Conservation (phyloP, 2,329 filamentous ascomycete species). For the Exophiala aquamarina region DNA sequence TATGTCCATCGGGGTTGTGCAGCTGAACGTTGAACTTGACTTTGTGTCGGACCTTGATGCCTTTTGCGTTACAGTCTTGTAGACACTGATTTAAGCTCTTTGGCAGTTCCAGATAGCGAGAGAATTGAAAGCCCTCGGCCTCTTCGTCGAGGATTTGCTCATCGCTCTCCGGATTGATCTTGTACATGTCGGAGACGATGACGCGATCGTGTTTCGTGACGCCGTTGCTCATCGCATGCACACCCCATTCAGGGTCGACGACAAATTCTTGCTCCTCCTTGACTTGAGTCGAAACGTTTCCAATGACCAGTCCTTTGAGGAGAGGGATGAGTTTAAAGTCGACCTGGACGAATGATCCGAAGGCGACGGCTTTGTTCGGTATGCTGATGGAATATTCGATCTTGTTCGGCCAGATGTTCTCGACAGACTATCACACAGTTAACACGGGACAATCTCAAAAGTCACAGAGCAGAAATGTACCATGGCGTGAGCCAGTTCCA, state of each 20-base stretch:
- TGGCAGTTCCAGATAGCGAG: slow-evolving; percentile 66
- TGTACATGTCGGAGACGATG: slow-evolving; percentile 66
- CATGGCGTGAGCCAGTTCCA: slow-evolving; percentile 84
- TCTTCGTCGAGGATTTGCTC: slow-evolving; percentile 55
- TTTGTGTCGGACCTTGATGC: slow-evolving; percentile 91
- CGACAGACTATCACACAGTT: slow-evolving; percentile 62
- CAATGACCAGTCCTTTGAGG: slow-evolving; percentile 82
- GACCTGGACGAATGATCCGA: slow-evolving; percentile 80
- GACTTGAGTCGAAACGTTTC: slow-evolving; percentile 77
- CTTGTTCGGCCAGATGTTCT: slow-evolving; percentile 98
- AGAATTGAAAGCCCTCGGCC: slow-evolving; percentile 61
- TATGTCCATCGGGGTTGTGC: slow-evolving; percentile 90
- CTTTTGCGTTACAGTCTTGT: slow-evolving; percentile 84
- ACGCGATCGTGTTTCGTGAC: slow-evolving; percentile 60
- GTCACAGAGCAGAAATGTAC: slow-evolving; percentile 40
- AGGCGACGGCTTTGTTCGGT: slow-evolving; percentile 90
- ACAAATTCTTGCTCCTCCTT: slow-evolving; percentile 74
- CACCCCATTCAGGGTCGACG: slow-evolving; percentile 47
- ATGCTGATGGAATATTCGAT: slow-evolving; percentile 92
- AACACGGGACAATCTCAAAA: background rate
- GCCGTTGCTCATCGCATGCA: slow-evolving; percentile 30
- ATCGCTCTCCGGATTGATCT: slow-evolving; percentile 66
- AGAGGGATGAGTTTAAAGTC: slow-evolving; percentile 86
- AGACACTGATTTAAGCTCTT: slow-evolving; percentile 79
- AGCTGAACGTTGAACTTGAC: slow-evolving; percentile 87